phyloP scores from a whole-genome alignment of 2,329 filamentous ascomycete genomes.

The Apiospora malaysiana region DNA sequence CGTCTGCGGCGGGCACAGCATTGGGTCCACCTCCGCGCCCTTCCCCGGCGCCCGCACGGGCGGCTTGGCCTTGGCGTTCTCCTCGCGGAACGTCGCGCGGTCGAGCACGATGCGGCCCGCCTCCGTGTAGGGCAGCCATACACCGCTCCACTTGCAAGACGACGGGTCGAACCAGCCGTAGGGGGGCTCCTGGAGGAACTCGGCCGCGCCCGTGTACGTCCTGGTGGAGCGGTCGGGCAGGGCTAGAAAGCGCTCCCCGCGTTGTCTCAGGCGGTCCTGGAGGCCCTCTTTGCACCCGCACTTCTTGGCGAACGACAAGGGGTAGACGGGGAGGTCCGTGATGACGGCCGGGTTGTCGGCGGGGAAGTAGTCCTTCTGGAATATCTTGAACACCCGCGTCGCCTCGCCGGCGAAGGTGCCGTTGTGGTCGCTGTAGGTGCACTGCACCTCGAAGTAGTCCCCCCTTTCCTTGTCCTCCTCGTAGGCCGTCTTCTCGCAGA shows the following conservation, averaged over 20 bases:
- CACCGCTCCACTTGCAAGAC: slow-evolving; percentile 26
- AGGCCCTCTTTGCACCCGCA: slow-evolving; percentile 29
- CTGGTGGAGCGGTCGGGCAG: slow-evolving; percentile 29
- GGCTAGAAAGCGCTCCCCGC: slow-evolving; percentile 35
- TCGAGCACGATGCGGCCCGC: slow-evolving; percentile 37
- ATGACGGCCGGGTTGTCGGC: slow-evolving; percentile 34
- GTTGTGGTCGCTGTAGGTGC: slow-evolving; percentile 35
- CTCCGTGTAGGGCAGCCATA: slow-evolving; percentile 39
- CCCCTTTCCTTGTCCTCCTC: slow-evolving; percentile 29
- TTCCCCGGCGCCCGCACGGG: slow-evolving; percentile 24
- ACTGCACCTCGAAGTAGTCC: slow-evolving; percentile 35
- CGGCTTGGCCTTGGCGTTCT: slow-evolving; percentile 29
- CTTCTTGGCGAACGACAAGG: slow-evolving; percentile 29
- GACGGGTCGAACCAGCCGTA: slow-evolving; percentile 31
- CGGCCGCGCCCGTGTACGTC: slow-evolving; percentile 35
- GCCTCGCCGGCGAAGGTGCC: slow-evolving; percentile 32
- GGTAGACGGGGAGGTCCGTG: slow-evolving; percentile 33
- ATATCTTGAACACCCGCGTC: slow-evolving; percentile 25
- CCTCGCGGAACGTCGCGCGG: slow-evolving; percentile 37
- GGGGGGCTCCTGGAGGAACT: slow-evolving; percentile 35
- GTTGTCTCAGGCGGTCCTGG: slow-evolving; percentile 28
- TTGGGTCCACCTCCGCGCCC: slow-evolving; percentile 27
- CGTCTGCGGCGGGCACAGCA: slow-evolving; percentile 37
- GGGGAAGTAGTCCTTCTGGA: slow-evolving; percentile 33
- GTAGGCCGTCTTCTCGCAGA: slow-evolving; percentile 35